Evolutionary conservation across 495 filamentous ascomycete species (phyloP).

Genomic region (Achaetomiella virescens): DNA sequence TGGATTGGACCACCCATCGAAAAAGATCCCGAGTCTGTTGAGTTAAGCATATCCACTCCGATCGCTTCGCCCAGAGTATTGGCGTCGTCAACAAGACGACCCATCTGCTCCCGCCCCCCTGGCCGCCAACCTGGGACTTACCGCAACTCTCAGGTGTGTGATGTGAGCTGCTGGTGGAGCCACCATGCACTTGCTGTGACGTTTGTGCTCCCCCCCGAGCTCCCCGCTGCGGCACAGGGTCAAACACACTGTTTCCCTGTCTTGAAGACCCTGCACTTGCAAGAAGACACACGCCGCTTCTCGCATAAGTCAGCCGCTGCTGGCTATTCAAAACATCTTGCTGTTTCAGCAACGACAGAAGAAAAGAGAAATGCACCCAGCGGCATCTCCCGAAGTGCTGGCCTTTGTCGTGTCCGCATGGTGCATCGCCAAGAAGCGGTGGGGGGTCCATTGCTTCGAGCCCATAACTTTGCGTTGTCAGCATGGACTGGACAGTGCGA

Average conservation of each 20-base stretch:
- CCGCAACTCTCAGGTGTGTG: background rate
- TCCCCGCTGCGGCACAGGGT: conserved; percentile 3
- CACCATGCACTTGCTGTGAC: conserved; percentile 7
- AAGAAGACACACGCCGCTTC: too few species aligned
- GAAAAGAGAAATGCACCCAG: too few species aligned
- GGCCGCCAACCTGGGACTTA: background rate
- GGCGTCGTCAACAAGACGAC: background rate
- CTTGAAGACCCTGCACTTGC: background rate
- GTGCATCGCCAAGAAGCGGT: conserved; percentile 1
- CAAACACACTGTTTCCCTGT: background rate
- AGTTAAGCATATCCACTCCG: too few species aligned
- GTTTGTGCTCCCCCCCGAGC: conserved; percentile 9
- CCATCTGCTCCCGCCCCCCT: background rate
- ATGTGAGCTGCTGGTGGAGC: conserved; percentile 14
- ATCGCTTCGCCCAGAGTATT: too few species aligned
- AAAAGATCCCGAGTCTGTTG: too few species aligned
- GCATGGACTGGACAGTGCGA: background rate
- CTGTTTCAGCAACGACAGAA: too few species aligned
- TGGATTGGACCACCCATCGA: too few species aligned
- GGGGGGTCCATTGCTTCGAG: conserved; percentile 1
- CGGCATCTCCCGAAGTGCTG: too few species aligned
- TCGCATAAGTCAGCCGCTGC: too few species aligned
- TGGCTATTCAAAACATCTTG: too few species aligned
- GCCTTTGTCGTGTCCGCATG: too few species aligned
- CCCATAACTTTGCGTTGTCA: background rate